Base-by-base conservation (phyloP, 768 basidiomycete genomes). In the Calocybe gangraenosa region DNA sequence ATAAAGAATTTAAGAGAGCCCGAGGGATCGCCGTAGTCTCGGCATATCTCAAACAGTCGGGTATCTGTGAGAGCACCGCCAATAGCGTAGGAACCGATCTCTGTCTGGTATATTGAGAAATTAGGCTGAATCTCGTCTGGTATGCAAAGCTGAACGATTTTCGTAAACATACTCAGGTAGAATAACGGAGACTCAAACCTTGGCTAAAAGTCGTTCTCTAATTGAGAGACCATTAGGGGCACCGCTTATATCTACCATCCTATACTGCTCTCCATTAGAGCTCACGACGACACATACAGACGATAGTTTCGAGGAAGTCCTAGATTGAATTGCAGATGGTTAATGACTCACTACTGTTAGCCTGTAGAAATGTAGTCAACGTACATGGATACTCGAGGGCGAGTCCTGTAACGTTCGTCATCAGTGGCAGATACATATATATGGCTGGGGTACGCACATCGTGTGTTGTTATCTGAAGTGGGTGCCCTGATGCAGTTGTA, bases 1-100 rank as follows among this genome's bases (percentile, higher is more conserved):
- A 75, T 69, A 52, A 75, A 74, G 56, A 77, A 72, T 51, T 72
- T 75, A n/a, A 77, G 64, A 10, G 70, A 71, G 6, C 73, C 75
- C 36, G 73, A 67, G 10, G 72, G 60, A 48, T 74, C 72, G 4
- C 75, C 74, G 35, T 61, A 67, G 49, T 71, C 65, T 21, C 58
- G 65, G 55, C 74, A 77, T 10, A 73, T 53, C 30, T 65, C 56
- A 49, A 68, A 73, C 20, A 77, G 58, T 22, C 60, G 55, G 13
- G 59, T 51, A 51, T 77, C 68, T 40, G 63, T 65, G 39, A 77
- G 57, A 5, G 73, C 64, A 17, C 55, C 60, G 47, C 71, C 69
- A 25, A 74, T 58, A 2, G 68, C 70, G 49, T 63, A 71, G 1
- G 67, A 64, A 10, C 73, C 74, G 28, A 74, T 70, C 60, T 77